Conservation (phyloP, 2,329 filamentous ascomycete genomes). For the Stagonosporopsis cucurbitacearum region DNA sequence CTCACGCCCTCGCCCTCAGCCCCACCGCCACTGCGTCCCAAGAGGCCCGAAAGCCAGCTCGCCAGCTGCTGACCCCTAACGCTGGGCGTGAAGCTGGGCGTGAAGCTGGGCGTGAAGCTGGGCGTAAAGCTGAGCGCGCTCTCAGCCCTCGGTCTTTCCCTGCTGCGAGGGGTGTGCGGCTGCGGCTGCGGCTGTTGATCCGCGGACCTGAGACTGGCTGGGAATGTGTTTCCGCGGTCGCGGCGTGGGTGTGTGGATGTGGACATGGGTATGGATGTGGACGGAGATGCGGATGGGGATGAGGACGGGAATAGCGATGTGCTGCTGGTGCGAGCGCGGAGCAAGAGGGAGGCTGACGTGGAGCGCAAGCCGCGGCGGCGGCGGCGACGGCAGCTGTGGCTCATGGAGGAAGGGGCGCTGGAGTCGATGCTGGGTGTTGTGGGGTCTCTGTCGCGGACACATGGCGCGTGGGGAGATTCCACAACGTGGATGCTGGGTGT, state of each 20-base stretch:
- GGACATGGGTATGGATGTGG: no score
- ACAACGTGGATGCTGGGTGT: background rate
- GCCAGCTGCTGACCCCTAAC: conserved; percentile 39
- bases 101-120: conserved; percentile 33
- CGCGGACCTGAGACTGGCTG: no score
- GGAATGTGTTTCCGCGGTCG: conserved; percentile 30
- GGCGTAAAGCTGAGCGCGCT: conserved; percentile 35
- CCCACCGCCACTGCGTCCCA: conserved; percentile 26
- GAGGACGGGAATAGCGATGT: no score
- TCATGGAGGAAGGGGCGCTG: background rate
- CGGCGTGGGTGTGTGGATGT: conserved; percentile 19
- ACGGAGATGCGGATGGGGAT: no score
- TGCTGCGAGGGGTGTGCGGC: conserved; percentile 1
- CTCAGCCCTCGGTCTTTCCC: background rate
- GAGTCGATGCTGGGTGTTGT: conserved; percentile 7
- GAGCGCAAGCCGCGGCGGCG: conserved; percentile 12
- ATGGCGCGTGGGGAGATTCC: background rate
- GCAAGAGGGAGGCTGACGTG: conserved; percentile 13
- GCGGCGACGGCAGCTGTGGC: no score
- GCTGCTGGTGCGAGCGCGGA: conserved; percentile 13
- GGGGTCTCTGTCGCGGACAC: background rate
- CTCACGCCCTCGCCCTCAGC: background rate
- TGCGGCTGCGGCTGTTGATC: no score
- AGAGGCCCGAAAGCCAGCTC: conserved; percentile 42
- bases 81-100: conserved; percentile 37